Conservation (phyloP, 768 basidiomycete species). For the Roridomyces roridus region DNA sequence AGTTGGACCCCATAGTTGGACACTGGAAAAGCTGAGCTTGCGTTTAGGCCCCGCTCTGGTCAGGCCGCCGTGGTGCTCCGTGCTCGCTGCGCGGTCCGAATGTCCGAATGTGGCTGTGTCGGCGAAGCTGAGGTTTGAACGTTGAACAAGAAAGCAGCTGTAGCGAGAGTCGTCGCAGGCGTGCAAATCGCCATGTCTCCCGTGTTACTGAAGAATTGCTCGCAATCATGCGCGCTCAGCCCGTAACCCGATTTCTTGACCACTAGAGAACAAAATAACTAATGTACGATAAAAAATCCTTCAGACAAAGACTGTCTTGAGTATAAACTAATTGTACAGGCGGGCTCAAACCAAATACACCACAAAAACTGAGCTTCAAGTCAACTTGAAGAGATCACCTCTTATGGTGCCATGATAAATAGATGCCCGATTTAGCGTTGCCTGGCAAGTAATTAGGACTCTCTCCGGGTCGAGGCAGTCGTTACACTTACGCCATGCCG, state of each 20-base stretch:
- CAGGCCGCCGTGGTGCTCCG: too few relatives aligned
- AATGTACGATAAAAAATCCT: constrained; percentile 24
- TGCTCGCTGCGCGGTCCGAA: too few relatives aligned
- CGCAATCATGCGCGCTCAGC: too few relatives aligned
- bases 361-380: constrained; percentile 12
- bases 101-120: too few relatives aligned
- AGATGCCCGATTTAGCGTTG: constrained; percentile 23
- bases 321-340: constrained; percentile 18
- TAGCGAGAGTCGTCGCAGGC: too few relatives aligned
- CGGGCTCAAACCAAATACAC: constrained; percentile 18
- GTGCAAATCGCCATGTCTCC: too few relatives aligned
- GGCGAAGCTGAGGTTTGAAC: too few relatives aligned
- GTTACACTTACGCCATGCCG: constrained; percentile 49
- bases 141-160: too few relatives aligned
- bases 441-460: constrained; percentile 4
- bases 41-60: too few relatives aligned
- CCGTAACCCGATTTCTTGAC: constrained; percentile 8
- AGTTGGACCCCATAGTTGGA: constrained; percentile 19
- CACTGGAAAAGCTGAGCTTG: not conserved
- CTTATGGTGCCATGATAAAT: constrained; percentile 18
- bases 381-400: constrained; percentile 26
- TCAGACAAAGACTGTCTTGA: constrained; percentile 9
- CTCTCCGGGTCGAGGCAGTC: too few relatives aligned
- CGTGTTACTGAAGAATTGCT: too few relatives aligned
- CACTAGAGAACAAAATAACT: constrained; percentile 11